Conservation (phyloP, 1,284 basidiomycete species). For the Wallemia ichthyophaga region DNA sequence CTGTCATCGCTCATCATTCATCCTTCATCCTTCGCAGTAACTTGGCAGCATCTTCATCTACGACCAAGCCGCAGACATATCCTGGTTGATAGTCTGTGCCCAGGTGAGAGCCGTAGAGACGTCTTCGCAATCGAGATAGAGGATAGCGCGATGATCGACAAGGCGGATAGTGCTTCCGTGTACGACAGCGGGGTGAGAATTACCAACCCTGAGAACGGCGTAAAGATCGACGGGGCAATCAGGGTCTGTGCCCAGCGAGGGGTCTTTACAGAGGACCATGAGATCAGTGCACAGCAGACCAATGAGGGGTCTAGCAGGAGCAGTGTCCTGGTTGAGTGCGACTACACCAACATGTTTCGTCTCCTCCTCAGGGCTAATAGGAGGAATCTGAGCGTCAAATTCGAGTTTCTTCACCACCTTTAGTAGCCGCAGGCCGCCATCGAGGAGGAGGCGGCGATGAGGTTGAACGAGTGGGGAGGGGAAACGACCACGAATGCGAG, state of each 20-base stretch:
- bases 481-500: slow-evolving; percentile 62
- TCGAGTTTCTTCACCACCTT: slow-evolving; percentile 66
- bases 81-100: slow-evolving; percentile 36
- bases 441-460: slow-evolving; percentile 72
- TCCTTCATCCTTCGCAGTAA: too few relatives aligned
- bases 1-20: too few relatives aligned
- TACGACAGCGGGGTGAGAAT: slow-evolving; percentile 58
- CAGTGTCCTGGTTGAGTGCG: slow-evolving; percentile 50
- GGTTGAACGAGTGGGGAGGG: slow-evolving; percentile 90
- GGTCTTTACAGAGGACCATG: slow-evolving; percentile 57
- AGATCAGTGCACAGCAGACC: slow-evolving; percentile 75
- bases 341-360: slow-evolving; percentile 57
- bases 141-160: slow-evolving; percentile 61
- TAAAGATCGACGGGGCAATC: slow-evolving; percentile 49
- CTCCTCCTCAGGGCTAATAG: slow-evolving; percentile 28
- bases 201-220: slow-evolving; percentile 77
- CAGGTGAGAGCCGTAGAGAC: slow-evolving; percentile 56
- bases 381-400: slow-evolving; percentile 39
- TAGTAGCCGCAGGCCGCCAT: slow-evolving; percentile 48
- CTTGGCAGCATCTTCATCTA: too few relatives aligned
- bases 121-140: slow-evolving; percentile 64
- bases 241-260: slow-evolving; percentile 39
- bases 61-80: neutral
- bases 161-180: slow-evolving; percentile 56
- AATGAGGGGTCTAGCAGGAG: slow-evolving; percentile 31